Evolutionary conservation across 805 yeast genomes (phyloP).

Genomic region (Yarrowia alimentaria): DNA sequence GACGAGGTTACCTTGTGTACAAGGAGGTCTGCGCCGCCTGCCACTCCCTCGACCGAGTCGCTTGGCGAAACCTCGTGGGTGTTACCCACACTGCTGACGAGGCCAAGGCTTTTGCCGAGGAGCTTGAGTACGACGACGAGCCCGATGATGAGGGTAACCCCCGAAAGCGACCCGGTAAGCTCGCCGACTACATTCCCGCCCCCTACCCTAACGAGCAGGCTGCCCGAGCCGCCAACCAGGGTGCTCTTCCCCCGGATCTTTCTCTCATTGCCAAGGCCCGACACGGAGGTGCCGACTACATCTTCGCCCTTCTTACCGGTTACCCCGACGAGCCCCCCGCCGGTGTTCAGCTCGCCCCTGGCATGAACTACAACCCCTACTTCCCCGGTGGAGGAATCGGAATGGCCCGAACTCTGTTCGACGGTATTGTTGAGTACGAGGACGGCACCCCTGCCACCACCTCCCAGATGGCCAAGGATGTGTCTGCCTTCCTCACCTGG

Average conservation of each 20-base stretch:
- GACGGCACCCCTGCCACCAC: constrained; percentile 99
- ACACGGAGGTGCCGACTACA: constrained; percentile 96
- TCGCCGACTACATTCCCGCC: constrained; percentile 90
- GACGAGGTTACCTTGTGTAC: constrained; percentile 99
- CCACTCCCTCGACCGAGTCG: constrained; percentile 93
- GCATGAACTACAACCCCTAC: constrained; percentile 97
- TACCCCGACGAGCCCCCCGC: constrained; percentile 99
- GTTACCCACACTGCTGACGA: constrained; percentile 90
- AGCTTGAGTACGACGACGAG: constrained; percentile 95
- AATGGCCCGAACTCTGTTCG: constrained; percentile 97
- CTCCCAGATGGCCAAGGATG: constrained; percentile 99
- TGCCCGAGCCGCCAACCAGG: constrained; percentile 99
- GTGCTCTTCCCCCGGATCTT: constrained; percentile 97
- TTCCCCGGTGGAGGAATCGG: constrained; percentile 99
- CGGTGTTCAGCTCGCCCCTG: constrained; percentile 89
- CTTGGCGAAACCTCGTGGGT: constrained; percentile 98
- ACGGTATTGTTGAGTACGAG: constrained; percentile 95
- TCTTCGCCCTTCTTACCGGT: constrained; percentile 92
- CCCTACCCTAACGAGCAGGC: constrained; percentile 99
- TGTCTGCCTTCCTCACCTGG: constrained; percentile 94
- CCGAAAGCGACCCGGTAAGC: constrained; percentile 96
- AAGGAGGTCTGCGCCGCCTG: constrained; percentile 99
- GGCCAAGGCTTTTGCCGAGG: constrained; percentile 91
- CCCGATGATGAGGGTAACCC: constrained; percentile 96
- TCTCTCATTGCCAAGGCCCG: constrained; percentile 97